phyloP scores from a whole-genome alignment of 345 rosid species.

The Eucalyptus urophylla region DNA sequence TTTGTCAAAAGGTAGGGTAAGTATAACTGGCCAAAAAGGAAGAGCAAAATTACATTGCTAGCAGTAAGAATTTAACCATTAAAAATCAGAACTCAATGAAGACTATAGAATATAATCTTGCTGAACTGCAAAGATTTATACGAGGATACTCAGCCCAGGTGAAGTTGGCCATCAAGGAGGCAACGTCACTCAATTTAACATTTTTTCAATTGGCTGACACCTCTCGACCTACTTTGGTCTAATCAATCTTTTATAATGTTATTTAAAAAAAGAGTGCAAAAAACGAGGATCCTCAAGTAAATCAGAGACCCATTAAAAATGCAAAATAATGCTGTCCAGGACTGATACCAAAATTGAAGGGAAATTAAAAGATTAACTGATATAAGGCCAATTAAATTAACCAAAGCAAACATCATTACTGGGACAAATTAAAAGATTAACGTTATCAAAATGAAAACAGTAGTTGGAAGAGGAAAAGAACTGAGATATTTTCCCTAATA shows the following conservation, averaged over 20 bases:
- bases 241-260: not conserved
- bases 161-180: not conserved
- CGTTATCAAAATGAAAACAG: not conserved
- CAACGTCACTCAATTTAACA: not conserved
- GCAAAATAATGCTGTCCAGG: not conserved
- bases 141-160: not conserved
- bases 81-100: not conserved
- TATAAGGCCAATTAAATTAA: not conserved
- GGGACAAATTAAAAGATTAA: not conserved
- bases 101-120: not conserved
- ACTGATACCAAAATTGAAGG: not conserved
- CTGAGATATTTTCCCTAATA: not conserved
- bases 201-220: not conserved
- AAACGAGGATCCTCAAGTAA: not conserved
- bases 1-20: slow-evolving; percentile 1
- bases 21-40: not conserved
- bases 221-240: not conserved
- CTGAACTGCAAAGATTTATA: not conserved
- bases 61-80: not conserved
- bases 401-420: not conserved
- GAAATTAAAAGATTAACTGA: not conserved
- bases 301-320: not conserved
- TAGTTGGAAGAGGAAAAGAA: not conserved
- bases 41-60: not conserved
- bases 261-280: not conserved